Base-by-base conservation (phyloP, 2,329 filamentous ascomycete genomes). In the Neoascochyta sp. region DNA sequence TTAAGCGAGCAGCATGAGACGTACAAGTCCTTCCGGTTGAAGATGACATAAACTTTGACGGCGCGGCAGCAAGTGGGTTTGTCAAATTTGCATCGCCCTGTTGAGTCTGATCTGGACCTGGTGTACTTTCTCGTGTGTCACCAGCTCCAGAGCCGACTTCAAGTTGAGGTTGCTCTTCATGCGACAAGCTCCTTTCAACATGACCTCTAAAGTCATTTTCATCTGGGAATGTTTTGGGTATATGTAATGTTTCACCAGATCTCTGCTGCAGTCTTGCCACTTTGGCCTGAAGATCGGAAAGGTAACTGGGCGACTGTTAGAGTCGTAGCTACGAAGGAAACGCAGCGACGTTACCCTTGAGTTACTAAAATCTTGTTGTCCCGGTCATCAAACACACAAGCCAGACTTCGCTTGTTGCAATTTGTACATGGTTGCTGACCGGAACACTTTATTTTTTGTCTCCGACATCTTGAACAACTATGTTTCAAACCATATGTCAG, bases 361-460 rank as follows among this genome's bases (percentile, higher is more conserved):
- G 50, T 53, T 1, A 55, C 50, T 11, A 54, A 28, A n/a, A 56
- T 27, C 16, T 57, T 57, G n/a, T 50, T 52, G n/a, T 57, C 52
- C 28, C 52, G 38, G n/a, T 56, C 52, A 27, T 56, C 47, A 17
- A 57, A 56, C 7, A 50, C 40, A 27, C 53, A 56, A 11, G 34
- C 41, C 14, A 56, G 15, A 16, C 40, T 54, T 16, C 52, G 49
- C 29, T 47, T 53, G 22, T 38, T 45, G 29, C 53, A 57, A 19
- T 48, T 54, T 5, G 43, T 42, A 29, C 53, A 57, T 9, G 53
- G 53, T 17, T 54, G 52, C 27, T 54, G 49, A 9, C 53, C 53
- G 1, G 53, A 57, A 26, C 53, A 57, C 34, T 57, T 57, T 32
- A 56, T 57, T 29, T 57, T 57, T 22, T 56, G 53, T 26, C 49